Conservation (phyloP, 2,329 filamentous ascomycete genomes). For the Penicillium corylophilum region DNA sequence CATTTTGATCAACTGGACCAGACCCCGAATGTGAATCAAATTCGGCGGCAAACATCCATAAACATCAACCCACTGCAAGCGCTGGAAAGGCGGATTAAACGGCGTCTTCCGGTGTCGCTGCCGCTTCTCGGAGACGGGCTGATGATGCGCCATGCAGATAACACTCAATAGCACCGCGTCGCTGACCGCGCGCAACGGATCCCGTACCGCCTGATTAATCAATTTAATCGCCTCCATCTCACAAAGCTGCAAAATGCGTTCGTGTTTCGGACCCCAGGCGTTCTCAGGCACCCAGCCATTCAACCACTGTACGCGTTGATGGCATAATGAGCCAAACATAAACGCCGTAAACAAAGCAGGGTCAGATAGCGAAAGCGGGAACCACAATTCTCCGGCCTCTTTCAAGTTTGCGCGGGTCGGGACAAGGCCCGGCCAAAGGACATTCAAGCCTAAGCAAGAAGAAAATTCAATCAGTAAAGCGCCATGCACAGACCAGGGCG, state of each 20-base stretch:
- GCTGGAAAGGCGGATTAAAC: conserved; percentile 35
- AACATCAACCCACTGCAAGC: conserved; percentile 38
- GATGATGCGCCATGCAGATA: conserved; percentile 36
- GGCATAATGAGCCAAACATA: conserved; percentile 32
- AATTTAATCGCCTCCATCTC: conserved; percentile 37
- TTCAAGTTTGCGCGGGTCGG: conserved; percentile 9
- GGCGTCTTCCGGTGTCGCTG: conserved; percentile 21
- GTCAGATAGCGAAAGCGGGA: conserved; percentile 30
- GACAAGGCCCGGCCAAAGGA: conserved; percentile 31
- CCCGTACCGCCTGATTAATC: conserved; percentile 35
- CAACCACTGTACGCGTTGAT: conserved; percentile 32
- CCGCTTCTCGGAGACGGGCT: conserved; percentile 20
- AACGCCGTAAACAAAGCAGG: conserved; percentile 33
- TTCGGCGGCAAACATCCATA: conserved; percentile 37
- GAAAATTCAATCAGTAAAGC: not conserved
- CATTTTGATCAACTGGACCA: conserved; percentile 36
- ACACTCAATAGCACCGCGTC: conserved; percentile 40
- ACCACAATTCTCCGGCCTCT: conserved; percentile 24
- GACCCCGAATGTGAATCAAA: conserved; percentile 35
- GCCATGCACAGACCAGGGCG: not conserved
- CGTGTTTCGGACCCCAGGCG: conserved; percentile 22
- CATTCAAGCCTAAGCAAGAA: conserved; percentile 17
- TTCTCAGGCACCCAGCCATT: conserved; percentile 23
- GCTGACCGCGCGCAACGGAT: conserved; percentile 30
- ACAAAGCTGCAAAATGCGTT: conserved; percentile 24